phyloP scores from a whole-genome alignment of 371 early-diverging fungal genomes.

The Mortierella sp. region DNA sequence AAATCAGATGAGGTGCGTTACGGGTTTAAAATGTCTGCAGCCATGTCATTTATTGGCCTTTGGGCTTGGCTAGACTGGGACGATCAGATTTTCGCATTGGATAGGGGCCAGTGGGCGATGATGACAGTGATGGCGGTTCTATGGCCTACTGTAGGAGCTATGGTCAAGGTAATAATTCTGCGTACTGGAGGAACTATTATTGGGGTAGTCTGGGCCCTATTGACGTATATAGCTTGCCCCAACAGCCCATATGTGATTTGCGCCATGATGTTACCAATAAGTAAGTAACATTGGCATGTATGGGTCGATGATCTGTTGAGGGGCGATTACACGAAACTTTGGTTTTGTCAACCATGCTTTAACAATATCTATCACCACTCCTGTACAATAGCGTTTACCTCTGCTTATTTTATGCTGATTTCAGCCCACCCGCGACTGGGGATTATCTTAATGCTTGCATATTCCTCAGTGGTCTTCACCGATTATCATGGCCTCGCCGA shows the following conservation, averaged over 20 bases:
- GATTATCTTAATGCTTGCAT: constrained; percentile 43
- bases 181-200: constrained; percentile 67
- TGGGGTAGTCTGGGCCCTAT: constrained; percentile 66
- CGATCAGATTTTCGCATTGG: constrained; percentile 54
- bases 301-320: not conserved
- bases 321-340: not conserved
- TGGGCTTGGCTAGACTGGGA: constrained; percentile 66
- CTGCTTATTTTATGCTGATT: constrained; percentile 38
- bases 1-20: constrained; percentile 67
- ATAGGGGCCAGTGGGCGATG: constrained; percentile 71
- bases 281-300: constrained; percentile 45
- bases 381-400: constrained; percentile 52
- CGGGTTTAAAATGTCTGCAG: constrained; percentile 70
- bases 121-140: constrained; percentile 70
- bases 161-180: constrained; percentile 65
- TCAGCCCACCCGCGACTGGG: constrained; percentile 42
- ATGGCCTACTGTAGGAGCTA: constrained; percentile 73
- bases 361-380: not conserved
- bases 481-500: constrained; percentile 23
- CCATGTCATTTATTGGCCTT: constrained; percentile 59
- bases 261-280: constrained; percentile 64
- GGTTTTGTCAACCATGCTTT: too few relatives aligned
- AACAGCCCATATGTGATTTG: constrained; percentile 66
- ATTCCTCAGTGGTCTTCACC: constrained; percentile 43
- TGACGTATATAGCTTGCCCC: constrained; percentile 62